These are phyloP conservation scores for Erigeron canadensis DNA, from an alignment of 129 eudicot genomes.

Conservation along the genomic window DNA sequence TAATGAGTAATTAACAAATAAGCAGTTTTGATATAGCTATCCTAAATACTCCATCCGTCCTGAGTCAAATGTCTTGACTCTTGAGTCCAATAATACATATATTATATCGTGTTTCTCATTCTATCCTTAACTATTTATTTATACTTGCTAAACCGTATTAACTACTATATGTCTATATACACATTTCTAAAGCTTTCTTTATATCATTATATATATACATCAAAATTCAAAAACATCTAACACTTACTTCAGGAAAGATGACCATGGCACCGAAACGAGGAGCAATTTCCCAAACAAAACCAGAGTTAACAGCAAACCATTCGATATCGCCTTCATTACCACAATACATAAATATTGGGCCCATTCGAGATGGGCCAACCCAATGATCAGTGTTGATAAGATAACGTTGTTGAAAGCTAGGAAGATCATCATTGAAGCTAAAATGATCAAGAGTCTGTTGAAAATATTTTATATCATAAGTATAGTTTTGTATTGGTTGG, in stretches of 20 bases:
- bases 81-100: no score
- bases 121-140: no score
- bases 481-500: constrained; percentile 34
- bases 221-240: not conserved
- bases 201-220: no score
- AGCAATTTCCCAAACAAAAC: constrained; percentile 87
- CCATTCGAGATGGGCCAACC: constrained; percentile 53
- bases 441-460: constrained; percentile 74
- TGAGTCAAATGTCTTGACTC: no score
- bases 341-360: constrained; percentile 85
- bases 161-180: no score
- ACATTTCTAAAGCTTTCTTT: no score
- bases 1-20: no score
- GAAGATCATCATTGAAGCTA: constrained; percentile 58
- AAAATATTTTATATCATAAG: constrained; percentile 60
- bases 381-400: constrained; percentile 72
- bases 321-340: constrained; percentile 93
- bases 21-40: no score
- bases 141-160: no score
- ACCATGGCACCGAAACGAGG: constrained; percentile 78
- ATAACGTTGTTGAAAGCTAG: constrained; percentile 68
- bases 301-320: constrained; percentile 87
- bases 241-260: constrained; percentile 72
- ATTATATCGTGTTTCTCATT: no score
- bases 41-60: no score